phyloP scores from a whole-genome alignment of 1,284 basidiomycete genomes.

The Ustilago xerochloae region DNA sequence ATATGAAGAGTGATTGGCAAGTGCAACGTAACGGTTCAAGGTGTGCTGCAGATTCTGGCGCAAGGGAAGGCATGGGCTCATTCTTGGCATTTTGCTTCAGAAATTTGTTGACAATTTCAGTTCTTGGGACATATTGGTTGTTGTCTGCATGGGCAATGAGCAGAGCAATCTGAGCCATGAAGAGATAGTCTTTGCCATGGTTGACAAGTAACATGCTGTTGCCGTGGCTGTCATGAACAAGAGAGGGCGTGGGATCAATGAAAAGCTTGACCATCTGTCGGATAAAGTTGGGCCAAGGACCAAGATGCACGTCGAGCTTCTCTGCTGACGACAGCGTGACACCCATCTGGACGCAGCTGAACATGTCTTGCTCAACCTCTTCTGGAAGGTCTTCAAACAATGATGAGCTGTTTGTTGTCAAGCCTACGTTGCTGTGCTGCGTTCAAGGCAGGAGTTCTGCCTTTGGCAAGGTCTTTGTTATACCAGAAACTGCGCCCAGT shows the following conservation, averaged over 20 bases:
- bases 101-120: conserved; percentile 27
- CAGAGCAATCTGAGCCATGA: conserved; percentile 44
- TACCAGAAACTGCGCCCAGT: too few species aligned
- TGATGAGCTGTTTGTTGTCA: too few species aligned
- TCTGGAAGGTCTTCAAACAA: too few species aligned
- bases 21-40: conserved; percentile 34
- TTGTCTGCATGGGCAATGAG: conserved; percentile 24
- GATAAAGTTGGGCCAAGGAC: conserved; percentile 46
- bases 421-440: too few species aligned
- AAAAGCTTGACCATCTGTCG: conserved; percentile 51
- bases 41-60: conserved; percentile 26
- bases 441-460: too few species aligned
- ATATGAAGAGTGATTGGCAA: conserved; percentile 40
- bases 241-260: conserved; percentile 36
- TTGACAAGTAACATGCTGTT: conserved; percentile 27
- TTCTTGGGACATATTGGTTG: conserved; percentile 21
- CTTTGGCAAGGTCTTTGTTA: too few species aligned
- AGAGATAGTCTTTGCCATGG: conserved; percentile 49
- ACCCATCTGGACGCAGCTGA: too few species aligned
- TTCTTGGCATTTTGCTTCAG: conserved; percentile 26
- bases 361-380: too few species aligned
- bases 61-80: conserved; percentile 1
- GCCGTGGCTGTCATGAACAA: conserved; percentile 30
- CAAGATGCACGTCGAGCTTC: conserved; percentile 51
- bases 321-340: conserved; percentile 53